These are phyloP conservation scores for Oenanthe sinensis DNA, from an alignment of 129 eudicot species.

Conservation along the genomic window DNA sequence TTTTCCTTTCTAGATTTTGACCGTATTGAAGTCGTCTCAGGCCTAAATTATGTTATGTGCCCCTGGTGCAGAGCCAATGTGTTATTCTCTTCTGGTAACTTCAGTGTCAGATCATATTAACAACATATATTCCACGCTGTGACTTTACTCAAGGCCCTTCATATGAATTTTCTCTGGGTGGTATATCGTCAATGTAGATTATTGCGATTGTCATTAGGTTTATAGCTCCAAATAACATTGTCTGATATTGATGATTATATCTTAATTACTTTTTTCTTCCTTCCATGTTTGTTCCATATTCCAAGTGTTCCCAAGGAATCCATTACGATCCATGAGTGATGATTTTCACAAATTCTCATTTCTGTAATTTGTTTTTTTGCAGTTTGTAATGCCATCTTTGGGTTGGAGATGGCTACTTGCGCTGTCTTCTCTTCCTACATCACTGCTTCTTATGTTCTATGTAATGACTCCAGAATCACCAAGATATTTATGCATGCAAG, in stretches of 20 bases:
- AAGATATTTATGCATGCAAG: slow-evolving; percentile 57
- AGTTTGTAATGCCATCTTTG: slow-evolving; percentile 77
- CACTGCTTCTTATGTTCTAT: slow-evolving; percentile 44
- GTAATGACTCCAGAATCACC: slow-evolving; percentile 65
- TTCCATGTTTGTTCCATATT: background rate
- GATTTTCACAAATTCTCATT: background rate
- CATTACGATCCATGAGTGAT: background rate
- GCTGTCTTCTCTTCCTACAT: slow-evolving; percentile 62
- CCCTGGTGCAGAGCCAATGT: background rate
- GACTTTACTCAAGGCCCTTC: background rate
- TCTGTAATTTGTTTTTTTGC: slow-evolving; percentile 12
- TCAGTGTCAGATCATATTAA: background rate
- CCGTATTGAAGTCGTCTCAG: background rate
- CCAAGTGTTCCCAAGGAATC: background rate
- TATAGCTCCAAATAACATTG: background rate
- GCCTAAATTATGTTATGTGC: background rate
- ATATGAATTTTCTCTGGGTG: background rate
- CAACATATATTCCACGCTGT: background rate
- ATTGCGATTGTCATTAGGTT: background rate
- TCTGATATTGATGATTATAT: background rate
- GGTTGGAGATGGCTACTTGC: slow-evolving; percentile 95
- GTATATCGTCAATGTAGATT: background rate
- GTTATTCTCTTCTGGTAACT: background rate
- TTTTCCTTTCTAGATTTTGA: background rate
- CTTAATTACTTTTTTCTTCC: background rate